Evolutionary conservation across 495 filamentous ascomycete species (phyloP).

Genomic region (Venustampulla echinocandica): DNA sequence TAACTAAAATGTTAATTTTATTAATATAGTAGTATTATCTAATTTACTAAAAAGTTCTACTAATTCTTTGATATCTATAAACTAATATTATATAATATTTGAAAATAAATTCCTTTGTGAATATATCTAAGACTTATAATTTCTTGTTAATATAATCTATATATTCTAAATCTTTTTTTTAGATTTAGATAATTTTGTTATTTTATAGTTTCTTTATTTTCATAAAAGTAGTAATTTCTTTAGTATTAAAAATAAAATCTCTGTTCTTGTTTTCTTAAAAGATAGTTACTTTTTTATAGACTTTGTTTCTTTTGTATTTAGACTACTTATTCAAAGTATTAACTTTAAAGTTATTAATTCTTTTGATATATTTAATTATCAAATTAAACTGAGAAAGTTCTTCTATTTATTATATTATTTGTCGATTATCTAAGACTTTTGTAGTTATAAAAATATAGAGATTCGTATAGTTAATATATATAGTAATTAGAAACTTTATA

Average conservation of each 20-base stretch:
- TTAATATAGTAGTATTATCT: background rate
- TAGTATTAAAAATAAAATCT: background rate
- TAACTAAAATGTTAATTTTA: background rate
- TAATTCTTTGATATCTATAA: background rate
- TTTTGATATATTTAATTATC: conserved; percentile 5
- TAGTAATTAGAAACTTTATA: conserved; percentile 2
- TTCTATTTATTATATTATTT: conserved; percentile 18
- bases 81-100: background rate
- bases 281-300: conserved; percentile 9
- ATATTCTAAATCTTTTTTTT: background rate
- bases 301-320: background rate
- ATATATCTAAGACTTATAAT: background rate
- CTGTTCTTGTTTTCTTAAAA: conserved; percentile 1
- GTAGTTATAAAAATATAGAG: conserved; percentile 23
- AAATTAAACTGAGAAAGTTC: conserved; percentile 27
- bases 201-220: background rate
- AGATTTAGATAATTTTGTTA: background rate
- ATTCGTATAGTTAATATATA: conserved; percentile 23
- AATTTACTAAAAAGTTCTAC: background rate
- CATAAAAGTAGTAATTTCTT: conserved; percentile 4
- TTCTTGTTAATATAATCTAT: background rate
- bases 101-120: background rate
- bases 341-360: conserved; percentile 1
- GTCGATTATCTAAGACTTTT: conserved; percentile 20
- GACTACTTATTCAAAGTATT: conserved; percentile 3